Evolutionary conservation across 805 yeast genomes (phyloP).

Genomic region (Starmerella davenportii): DNA sequence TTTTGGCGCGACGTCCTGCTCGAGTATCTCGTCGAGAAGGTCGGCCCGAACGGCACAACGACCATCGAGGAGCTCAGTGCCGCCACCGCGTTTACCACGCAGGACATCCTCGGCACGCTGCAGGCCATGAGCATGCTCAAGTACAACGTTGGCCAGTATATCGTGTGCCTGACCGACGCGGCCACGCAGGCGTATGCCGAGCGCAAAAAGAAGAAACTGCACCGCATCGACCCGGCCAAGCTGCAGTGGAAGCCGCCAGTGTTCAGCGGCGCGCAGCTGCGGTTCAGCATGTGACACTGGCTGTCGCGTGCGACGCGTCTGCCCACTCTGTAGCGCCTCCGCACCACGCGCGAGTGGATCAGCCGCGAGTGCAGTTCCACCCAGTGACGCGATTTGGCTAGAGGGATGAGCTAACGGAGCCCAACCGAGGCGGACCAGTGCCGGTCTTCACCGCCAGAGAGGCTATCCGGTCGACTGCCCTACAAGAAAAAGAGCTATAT

Average conservation of each 20-base stretch:
- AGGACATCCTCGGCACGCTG: slow-evolving; percentile 83
- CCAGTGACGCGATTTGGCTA: no score
- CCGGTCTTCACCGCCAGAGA: no score
- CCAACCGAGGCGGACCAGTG: no score
- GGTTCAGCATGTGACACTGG: slow-evolving; percentile 56
- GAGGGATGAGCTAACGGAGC: no score
- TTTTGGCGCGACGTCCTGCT: slow-evolving; percentile 89
- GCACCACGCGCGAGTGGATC: no score
- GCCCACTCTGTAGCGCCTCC: no score
- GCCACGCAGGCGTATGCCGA: slow-evolving; percentile 60
- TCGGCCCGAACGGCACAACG: slow-evolving; percentile 36
- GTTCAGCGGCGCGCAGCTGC: slow-evolving; percentile 78
- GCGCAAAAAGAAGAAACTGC: slow-evolving; percentile 50
- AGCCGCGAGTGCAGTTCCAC: no score
- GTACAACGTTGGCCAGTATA: slow-evolving; percentile 90
- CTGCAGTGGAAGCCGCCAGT: slow-evolving; percentile 90
- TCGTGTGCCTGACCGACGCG: slow-evolving; percentile 70
- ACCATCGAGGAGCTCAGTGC: slow-evolving; percentile 83
- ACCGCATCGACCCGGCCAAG: slow-evolving; percentile 51
- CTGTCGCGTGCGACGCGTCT: no score
- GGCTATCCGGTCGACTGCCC: no score
- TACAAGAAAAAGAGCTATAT: no score
- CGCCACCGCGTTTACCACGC: slow-evolving; percentile 84
- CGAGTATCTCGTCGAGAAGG: slow-evolving; percentile 45
- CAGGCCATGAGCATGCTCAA: slow-evolving; percentile 78